Evolutionary conservation across 2,329 filamentous ascomycete species (phyloP).

Genomic region (Colletotrichum eleusines): DNA sequence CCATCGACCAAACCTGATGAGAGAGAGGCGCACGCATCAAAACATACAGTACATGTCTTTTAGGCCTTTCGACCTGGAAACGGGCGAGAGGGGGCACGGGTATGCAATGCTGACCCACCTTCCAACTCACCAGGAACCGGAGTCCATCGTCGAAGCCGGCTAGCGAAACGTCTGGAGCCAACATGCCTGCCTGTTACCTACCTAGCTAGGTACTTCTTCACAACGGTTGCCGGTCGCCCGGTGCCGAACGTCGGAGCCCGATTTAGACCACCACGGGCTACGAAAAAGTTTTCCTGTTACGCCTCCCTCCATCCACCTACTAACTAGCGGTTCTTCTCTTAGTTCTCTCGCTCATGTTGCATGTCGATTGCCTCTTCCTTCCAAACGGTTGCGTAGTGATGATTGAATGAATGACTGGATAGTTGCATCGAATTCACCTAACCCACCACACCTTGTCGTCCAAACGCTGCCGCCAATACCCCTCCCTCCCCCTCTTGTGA

Average conservation of each 20-base stretch:
- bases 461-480: not conserved
- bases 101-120: not conserved
- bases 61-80: not conserved
- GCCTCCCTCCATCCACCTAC: not conserved
- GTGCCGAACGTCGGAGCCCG: not conserved
- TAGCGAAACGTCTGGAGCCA: conserved; percentile 27
- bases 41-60: too few relatives aligned
- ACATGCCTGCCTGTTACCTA: not conserved
- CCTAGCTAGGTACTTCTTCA: not conserved
- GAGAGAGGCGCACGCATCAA: not conserved
- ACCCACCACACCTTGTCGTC: conserved; percentile 25
- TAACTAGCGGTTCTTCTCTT: not conserved
- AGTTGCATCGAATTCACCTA: conserved; percentile 34
- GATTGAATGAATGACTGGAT: conserved; percentile 29
- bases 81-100: not conserved
- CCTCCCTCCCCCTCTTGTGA: not conserved
- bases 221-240: conserved; percentile 4
- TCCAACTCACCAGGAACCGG: not conserved
- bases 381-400: conserved; percentile 1
- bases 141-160: not conserved
- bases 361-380: not conserved
- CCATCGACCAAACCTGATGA: not conserved
- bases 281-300: conserved; percentile 4
- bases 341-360: not conserved
- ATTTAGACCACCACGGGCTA: not conserved